phyloP scores from a whole-genome alignment of 2,329 filamentous ascomycete species.

The Penicillium polonicum region DNA sequence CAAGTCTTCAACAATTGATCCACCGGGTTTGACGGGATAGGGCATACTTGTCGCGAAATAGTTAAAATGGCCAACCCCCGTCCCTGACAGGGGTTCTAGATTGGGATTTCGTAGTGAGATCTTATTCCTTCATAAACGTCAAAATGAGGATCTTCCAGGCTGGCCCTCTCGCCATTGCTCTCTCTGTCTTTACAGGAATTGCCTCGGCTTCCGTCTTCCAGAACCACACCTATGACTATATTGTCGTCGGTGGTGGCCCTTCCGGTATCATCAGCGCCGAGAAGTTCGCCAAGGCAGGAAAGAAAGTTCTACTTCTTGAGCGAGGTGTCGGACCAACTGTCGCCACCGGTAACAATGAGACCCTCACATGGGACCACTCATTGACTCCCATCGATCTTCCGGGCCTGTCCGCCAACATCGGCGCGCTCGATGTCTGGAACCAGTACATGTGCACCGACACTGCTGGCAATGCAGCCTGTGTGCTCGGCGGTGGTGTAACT shows the following conservation, averaged over 20 bases:
- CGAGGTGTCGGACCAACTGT: slow-evolving; percentile 26
- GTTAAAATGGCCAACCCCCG: background rate
- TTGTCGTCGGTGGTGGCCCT: slow-evolving; percentile 26
- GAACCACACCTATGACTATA: slow-evolving; percentile 24
- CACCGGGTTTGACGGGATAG: background rate
- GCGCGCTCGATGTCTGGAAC: slow-evolving; percentile 18
- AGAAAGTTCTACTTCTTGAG: slow-evolving; percentile 26
- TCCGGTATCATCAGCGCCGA: slow-evolving; percentile 26
- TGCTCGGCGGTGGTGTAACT: slow-evolving; percentile 31
- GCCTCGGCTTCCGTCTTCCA: slow-evolving; percentile 17
- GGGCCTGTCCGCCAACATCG: slow-evolving; percentile 28
- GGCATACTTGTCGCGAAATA: background rate
- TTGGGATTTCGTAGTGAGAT: background rate
- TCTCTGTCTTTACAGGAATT: slow-evolving; percentile 7
- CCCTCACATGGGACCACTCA: slow-evolving; percentile 23
- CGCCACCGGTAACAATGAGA: slow-evolving; percentile 25
- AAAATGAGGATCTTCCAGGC: slow-evolving; percentile 11
- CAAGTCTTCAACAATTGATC: background rate
- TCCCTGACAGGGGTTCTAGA: background rate
- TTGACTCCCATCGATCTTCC: slow-evolving; percentile 30
- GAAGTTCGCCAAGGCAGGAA: slow-evolving; percentile 24
- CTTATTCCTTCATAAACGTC: background rate
- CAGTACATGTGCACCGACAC: slow-evolving; percentile 26
- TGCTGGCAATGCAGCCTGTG: slow-evolving; percentile 25
- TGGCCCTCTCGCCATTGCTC: slow-evolving; percentile 16